Base-by-base conservation (phyloP, 2,329 filamentous ascomycete genomes). In the Fusarium penzigii region DNA sequence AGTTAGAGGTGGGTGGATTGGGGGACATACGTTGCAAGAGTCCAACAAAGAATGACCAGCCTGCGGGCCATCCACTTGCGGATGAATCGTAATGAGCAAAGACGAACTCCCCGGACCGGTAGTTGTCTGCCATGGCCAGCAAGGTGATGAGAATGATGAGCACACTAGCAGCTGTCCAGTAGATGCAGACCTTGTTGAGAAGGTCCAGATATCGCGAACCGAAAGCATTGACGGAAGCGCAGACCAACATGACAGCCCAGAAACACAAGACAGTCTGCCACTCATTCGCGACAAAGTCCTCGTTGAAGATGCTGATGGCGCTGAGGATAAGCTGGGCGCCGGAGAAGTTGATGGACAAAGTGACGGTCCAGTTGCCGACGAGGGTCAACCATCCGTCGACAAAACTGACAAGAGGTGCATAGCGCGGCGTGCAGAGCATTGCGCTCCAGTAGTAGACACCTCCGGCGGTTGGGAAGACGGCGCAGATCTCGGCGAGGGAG, bases 181-280 rank as follows among this genome's bases (percentile, higher is more conserved):
- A 83, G 59, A 92, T 88, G 36, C 88, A 88, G 34, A 80, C 72
- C 66, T 88, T 86, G 69, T 87, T 91, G 64, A 91, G 78, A 36
- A 81, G 75, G 2, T 88, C 87, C 32, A 92, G 75, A 9, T 85
- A 68, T 2, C 65, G 59, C n/a, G 72, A 71, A 29, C 80, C 78
- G 58, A 90, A 87, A 7, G 84, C 83, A 59, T 90, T 91, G 68
- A 90, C 75, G 48, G 83, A 53, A 55, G 89, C 85, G 41, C 85
- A 86, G 16, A 82, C 71, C 32, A 86, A 55, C 54, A 84, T 87
- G 63, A 86, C 85, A 16, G 75, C 86, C 61, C 88, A 82, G 69
- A 90, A 91, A 58, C 90, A 87, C 42, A 90, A 72, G 65, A 91
- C 90, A 50, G 89, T 86, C 68, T 91, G 87, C 85, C 87, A 90